Base-by-base conservation (phyloP, 257 asterid species). In the Avicennia marina region DNA sequence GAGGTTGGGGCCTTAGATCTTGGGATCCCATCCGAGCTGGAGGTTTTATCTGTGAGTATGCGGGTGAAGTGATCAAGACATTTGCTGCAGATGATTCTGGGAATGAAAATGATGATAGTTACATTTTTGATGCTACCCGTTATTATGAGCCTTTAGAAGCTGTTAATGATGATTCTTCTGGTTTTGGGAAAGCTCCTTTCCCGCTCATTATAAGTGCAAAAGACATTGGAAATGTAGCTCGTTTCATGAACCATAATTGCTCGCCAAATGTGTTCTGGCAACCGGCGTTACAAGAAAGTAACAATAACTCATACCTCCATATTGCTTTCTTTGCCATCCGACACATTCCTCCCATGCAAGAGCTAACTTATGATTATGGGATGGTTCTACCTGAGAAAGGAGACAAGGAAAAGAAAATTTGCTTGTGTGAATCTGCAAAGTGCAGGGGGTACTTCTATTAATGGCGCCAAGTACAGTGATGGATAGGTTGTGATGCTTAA, bases 1-100 rank as follows among this genome's bases (percentile, higher is more conserved):
- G 75, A 69, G 97, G 97, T 19, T 91, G 98, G 98, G 98, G 98
- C 26, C 95, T 91, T 60, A 83, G 98, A 70, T 91, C 98, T 2
- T 91, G 94, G 95, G 97, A 91, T 63, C 85, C 95, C 18, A 88
- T 91, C 26, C 95, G 95, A 7, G 76, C 81, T 7, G 98, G 98
- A 34, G 74, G 82, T 31, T 91, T 83, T 69, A 72, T 91, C 33
- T 91, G 95, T 49, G 96, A 91, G 78, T 91, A 88, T 77, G 98
- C 93, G 0, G 98, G 98, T 45, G 98, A 91, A 61, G 79, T 74
- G 17, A 56, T 81, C 31, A 76, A 75, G 51, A 73, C 72, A 19
- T 55, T 5, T 36, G 10, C 70, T 47, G 69, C 61, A 8, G 65
- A 62, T 66, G 82, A 72, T 66, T 54, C 58, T 26, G 77, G 72